These are phyloP conservation scores for Botrytis deweyae DNA, from an alignment of 2,329 filamentous ascomycete species.

Conservation along the genomic window DNA sequence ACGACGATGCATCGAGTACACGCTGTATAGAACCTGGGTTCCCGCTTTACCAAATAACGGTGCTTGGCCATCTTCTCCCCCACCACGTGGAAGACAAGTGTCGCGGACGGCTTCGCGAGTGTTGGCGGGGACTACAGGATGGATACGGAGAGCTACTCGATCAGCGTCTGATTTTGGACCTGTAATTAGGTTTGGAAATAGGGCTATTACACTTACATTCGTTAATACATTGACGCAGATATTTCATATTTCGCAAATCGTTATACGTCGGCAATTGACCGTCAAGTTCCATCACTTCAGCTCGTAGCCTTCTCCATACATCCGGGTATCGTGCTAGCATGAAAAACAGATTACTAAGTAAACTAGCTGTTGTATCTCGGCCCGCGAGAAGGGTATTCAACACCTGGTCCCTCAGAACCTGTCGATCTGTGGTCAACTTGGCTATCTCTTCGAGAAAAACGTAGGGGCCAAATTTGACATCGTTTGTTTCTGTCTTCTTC, in stretches of 20 bases:
- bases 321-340: slow-evolving; percentile 32
- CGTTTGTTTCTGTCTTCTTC: not conserved
- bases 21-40: slow-evolving; percentile 23
- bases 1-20: slow-evolving; percentile 42
- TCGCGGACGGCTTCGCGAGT: slow-evolving; percentile 29
- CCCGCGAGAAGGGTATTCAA: slow-evolving; percentile 42
- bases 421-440: slow-evolving; percentile 44
- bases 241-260: slow-evolving; percentile 51
- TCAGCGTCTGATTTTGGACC: not conserved
- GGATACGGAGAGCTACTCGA: slow-evolving; percentile 35
- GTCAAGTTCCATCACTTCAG: slow-evolving; percentile 36
- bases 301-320: slow-evolving; percentile 37
- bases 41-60: slow-evolving; percentile 35
- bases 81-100: slow-evolving; percentile 36
- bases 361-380: slow-evolving; percentile 44
- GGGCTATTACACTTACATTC: slow-evolving; percentile 47
- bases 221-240: slow-evolving; percentile 55
- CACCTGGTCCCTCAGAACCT: slow-evolving; percentile 39
- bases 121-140: slow-evolving; percentile 42
- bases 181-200: not conserved
- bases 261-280: slow-evolving; percentile 45
- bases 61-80: slow-evolving; percentile 35
- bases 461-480: slow-evolving; percentile 24
- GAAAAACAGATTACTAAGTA: slow-evolving; percentile 41
- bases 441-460: slow-evolving; percentile 52